A percentile compares a stretch with the other conserved stretches of the same genome.
These are phyloP conservation scores for Lycium ferocissimum DNA, from an alignment of 257 asterid genomes.

Conservation along the genomic window DNA sequence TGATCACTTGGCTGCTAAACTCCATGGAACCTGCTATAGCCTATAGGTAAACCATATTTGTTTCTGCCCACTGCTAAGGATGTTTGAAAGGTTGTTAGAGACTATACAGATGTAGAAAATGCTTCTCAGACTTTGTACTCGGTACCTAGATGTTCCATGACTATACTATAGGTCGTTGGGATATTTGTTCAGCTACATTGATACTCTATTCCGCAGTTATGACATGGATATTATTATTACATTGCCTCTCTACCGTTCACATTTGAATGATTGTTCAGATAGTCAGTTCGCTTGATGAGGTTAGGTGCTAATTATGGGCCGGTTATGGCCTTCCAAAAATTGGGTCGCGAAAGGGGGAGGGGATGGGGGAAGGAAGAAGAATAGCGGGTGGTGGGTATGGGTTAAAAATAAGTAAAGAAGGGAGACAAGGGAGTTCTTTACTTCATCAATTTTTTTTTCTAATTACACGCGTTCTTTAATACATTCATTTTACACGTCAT, in stretches of 20 bases:
- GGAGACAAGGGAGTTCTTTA: too few species aligned
- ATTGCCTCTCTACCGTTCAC: neutral
- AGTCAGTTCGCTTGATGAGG: neutral
- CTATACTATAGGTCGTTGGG: neutral
- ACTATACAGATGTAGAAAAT: conserved; percentile 13
- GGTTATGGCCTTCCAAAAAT: too few species aligned
- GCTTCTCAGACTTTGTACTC: neutral
- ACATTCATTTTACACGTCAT: too few species aligned
- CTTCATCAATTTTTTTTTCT: too few species aligned
- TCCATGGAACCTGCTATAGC: neutral
- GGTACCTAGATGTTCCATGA: neutral
- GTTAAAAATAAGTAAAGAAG: too few species aligned
- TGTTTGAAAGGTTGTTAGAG: neutral
- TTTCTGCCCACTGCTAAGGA: neutral
- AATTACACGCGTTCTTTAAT: too few species aligned
- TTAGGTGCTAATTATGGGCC: neutral
- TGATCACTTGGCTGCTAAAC: conserved; percentile 29
- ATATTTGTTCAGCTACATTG: neutral
- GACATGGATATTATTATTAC: neutral
- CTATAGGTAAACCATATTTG: neutral
- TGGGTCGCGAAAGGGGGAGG: neutral
- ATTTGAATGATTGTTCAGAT: neutral
- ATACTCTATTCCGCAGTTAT: neutral
- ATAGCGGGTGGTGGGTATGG: too few species aligned
- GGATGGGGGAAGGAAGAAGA: too few species aligned